These are phyloP conservation scores for Beauveria bassiana DNA, from an alignment of 2,329 filamentous ascomycete genomes.

Conservation along the genomic window DNA sequence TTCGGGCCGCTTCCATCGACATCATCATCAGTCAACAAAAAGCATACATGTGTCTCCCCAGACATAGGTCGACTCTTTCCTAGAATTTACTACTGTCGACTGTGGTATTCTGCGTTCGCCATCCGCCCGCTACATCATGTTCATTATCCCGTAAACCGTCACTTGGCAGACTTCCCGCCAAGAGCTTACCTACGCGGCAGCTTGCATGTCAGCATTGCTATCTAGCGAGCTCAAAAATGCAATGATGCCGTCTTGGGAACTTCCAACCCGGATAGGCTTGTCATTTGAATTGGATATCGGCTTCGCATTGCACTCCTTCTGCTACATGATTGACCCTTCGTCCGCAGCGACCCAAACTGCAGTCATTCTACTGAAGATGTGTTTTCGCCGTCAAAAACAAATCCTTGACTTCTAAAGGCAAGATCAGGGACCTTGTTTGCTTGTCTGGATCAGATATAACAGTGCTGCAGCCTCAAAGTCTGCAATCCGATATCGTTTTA, in stretches of 20 bases:
- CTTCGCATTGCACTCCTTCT: not conserved
- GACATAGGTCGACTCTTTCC: not conserved
- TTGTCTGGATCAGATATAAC: no score
- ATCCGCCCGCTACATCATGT: not conserved
- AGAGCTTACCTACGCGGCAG: not conserved
- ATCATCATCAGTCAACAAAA: not conserved
- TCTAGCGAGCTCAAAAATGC: not conserved
- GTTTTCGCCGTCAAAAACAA: not conserved
- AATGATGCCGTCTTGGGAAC: not conserved
- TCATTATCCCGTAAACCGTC: no score
- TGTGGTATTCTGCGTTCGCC: not conserved
- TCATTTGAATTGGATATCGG: not conserved
- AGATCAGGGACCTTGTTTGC: no score
- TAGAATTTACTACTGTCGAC: not conserved
- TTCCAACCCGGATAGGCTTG: not conserved
- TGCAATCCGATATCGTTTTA: constrained; percentile 1
- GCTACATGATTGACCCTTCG: not conserved
- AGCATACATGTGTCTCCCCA: no score
- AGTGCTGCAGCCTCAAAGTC: not conserved
- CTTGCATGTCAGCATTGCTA: not conserved
- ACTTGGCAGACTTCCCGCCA: not conserved
- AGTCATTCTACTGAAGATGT: not conserved
- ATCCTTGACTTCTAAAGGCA: not conserved
- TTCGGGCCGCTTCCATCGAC: not conserved
- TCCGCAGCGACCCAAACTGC: not conserved